Evolutionary conservation across 1,284 basidiomycete genomes (phyloP), one percentile per base, ranked within the genome.

Genomic region (Heliocybe sulcata): DNA sequence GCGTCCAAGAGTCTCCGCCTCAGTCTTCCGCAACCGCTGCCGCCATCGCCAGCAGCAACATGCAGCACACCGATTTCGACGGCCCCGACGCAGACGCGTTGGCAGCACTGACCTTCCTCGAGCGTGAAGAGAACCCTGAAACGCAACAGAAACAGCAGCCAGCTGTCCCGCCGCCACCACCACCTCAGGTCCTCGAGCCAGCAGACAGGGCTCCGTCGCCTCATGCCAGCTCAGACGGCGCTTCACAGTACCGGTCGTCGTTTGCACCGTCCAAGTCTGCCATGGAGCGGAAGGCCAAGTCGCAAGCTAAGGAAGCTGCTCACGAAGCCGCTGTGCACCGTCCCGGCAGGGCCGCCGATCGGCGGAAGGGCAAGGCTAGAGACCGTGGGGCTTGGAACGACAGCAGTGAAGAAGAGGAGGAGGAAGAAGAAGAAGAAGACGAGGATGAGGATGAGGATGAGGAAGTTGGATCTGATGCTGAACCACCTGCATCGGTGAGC

Each of bases 201-300:
- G 59, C 68, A 25, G 23, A 19, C 4, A 61, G 64, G 25, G 64
- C 67, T 23, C 70, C 72, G 2, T 63, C 70, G 19, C 63, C 60
- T 27, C 59, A 57, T n/a, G 53, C 48, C n/a, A 62, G 58, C 56
- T 59, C 63, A 14, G 67, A 68, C 29, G 64, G 60, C 16, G 58
- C 48, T 22, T 59, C 67, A 1, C 77, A 77, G 61, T 84, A 77
- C 65, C 80, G 81, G 50, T 93, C 91, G 0, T 93, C 92, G 2
- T 95, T 95, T 63, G 88, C 91, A 0, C 87, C 86, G 0, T 90
- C 89, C 14, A 87, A 81, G 64, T 82, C 86, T 59, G 92, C 90
- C 22, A 81, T 82, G 22, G 85, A 95, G 65, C 80, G 93, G 53
- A 90, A 91, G 63, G 87, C 89, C 11, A 90, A 87, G 67, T 77